Evolutionary conservation across 352 stramenopile species (phyloP).

Genomic region (Phytophthora parvispora): DNA sequence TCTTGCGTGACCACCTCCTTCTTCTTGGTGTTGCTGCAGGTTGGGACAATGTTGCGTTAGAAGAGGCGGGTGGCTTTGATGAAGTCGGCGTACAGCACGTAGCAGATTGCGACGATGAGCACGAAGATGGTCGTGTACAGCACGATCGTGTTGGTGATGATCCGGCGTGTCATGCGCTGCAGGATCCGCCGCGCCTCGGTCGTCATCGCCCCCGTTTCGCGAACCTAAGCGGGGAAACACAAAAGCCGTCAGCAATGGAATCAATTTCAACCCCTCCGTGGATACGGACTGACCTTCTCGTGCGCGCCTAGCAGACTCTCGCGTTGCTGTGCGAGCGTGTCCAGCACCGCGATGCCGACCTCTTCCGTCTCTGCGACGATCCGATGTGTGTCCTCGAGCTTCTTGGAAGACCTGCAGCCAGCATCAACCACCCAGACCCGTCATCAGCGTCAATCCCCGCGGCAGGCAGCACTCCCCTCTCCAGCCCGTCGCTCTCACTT

Average conservation of each 20-base stretch:
- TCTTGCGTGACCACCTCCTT: background rate
- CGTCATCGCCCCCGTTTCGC: conserved; percentile 77
- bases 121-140: conserved; percentile 83
- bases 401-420: conserved; percentile 59
- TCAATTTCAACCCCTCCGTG: background rate
- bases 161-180: conserved; percentile 80
- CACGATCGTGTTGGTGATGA: conserved; percentile 85
- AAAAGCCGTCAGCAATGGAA: conserved; percentile 5
- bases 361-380: conserved; percentile 76
- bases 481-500: conserved; percentile 34
- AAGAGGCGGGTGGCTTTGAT: conserved; percentile 49
- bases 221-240: conserved; percentile 46
- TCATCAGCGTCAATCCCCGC: background rate
- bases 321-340: conserved; percentile 75
- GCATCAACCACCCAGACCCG: background rate
- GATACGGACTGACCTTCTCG: conserved; percentile 56
- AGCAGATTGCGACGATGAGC: conserved; percentile 73
- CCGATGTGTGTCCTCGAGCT: conserved; percentile 73
- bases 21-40: background rate
- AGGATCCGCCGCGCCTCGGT: conserved; percentile 73
- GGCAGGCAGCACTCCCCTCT: background rate
- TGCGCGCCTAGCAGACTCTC: conserved; percentile 76
- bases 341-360: conserved; percentile 77
- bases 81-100: conserved; percentile 85
- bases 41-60: conserved; percentile 1